A percentile compares a stretch with the other conserved stretches of the same genome.
These are phyloP conservation scores for Phyllosticta ampelicida DNA, from an alignment of 2,329 filamentous ascomycete genomes.

Conservation along the genomic window DNA sequence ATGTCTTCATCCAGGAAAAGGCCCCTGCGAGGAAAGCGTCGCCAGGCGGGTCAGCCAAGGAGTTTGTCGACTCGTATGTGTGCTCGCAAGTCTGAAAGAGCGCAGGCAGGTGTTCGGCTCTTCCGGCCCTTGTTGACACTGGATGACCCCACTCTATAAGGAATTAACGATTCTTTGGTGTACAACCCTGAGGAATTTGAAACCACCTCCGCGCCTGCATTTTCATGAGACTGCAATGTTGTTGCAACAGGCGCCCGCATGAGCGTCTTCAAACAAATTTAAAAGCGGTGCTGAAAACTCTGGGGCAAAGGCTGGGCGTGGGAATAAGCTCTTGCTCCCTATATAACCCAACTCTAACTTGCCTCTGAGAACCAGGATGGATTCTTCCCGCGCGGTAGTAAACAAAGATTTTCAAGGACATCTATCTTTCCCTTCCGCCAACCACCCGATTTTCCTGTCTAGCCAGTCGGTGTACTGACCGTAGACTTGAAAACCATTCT, in stretches of 20 bases:
- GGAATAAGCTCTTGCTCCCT: not conserved
- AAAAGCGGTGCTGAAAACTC: not conserved
- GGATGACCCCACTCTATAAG: not conserved
- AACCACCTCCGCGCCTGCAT: not conserved
- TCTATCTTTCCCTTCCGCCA: not conserved
- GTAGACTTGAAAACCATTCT: not conserved
- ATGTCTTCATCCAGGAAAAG: not conserved
- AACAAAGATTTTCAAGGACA: not conserved
- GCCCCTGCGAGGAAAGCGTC: not conserved
- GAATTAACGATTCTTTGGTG: not conserved
- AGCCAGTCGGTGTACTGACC: not conserved
- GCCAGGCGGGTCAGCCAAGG: not conserved
- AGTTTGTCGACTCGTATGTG: not conserved
- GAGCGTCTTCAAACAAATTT: not conserved
- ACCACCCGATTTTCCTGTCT: not conserved
- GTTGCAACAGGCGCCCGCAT: not conserved
- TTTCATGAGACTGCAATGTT: not conserved
- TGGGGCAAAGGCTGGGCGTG: not conserved
- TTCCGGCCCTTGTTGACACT: not conserved
- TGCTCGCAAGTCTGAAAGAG: not conserved
- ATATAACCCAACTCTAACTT: not conserved
- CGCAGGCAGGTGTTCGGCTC: not conserved
- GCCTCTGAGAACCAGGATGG: not conserved
- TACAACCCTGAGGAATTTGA: not conserved
- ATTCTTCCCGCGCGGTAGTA: not conserved